Evolutionary conservation across 495 filamentous ascomycete species (phyloP), one percentile per base, ranked within the genome.

Genomic region (Sabuloglossum arenarium): DNA sequence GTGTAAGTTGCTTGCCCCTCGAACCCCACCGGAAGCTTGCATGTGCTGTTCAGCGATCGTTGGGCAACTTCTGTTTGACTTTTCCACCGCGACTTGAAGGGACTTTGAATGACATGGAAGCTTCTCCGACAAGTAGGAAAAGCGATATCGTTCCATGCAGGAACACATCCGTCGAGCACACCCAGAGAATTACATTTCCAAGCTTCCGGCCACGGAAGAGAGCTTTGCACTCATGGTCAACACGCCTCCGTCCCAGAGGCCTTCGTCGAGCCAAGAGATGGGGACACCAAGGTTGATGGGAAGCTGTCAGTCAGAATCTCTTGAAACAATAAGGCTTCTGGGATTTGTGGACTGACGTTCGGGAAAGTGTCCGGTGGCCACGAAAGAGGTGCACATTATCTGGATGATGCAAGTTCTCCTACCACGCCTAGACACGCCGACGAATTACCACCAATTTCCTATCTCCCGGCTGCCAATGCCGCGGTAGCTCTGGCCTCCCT

Each of bases 101-200:
- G 12, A 3, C 9, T 25, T n/a, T 54, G 56, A 58, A 19, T 43
- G 23, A 56, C 27, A 56, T 9, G 34, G 52, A 74, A 78, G 91
- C 74, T 97, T 89, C 70, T 76, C 90, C 64, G 91, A 89, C 69
- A 88, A 73, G 85, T 88, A 95, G 88, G 88, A 95, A 72, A 94
- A 95, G 70, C 82, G 88, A 63, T 98, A 88, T 75, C 89, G 91
- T 65, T 96, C 90, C 53, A 98, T 98, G 85, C 93, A 96, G 73
- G 91, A 98, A 77, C 91, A 98, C 65, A 97, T 98, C 62, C 86
- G 91, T 62, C 81, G 91, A 67, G 91, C 91, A 65, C 91, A 98
- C 70, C 93, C 91, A 55, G 90, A 93, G 64, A 82, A 96, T 70
- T 98, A 96, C 70, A 95, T 98, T 61, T 80, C 91, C 59, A 98